phyloP scores from a whole-genome alignment of 768 basidiomycete species.

The Termitomyces sp. region DNA sequence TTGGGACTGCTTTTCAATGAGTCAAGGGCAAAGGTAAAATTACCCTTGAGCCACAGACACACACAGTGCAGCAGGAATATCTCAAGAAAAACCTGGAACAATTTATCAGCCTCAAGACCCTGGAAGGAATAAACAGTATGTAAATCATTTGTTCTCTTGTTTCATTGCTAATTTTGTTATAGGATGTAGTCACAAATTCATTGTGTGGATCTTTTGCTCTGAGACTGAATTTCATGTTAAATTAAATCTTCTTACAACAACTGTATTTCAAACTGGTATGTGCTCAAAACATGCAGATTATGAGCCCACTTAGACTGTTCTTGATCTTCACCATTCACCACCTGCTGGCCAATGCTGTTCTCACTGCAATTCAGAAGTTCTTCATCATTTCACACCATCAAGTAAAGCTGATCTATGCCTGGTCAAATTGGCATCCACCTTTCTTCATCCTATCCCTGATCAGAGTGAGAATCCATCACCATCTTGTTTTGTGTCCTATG shows the following conservation, averaged over 20 bases:
- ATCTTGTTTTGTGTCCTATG: not conserved
- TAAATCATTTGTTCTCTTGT: too few relatives aligned
- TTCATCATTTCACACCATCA: not conserved
- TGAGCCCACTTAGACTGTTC: not conserved
- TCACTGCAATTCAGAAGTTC: not conserved
- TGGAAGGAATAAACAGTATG: too few relatives aligned
- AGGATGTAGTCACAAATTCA: not conserved
- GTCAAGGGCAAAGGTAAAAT: not conserved
- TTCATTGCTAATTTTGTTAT: too few relatives aligned
- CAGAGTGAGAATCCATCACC: not conserved
- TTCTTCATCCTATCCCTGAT: not conserved
- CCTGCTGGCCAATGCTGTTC: not conserved
- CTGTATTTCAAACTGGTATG: not conserved
- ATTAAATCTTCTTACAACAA: not conserved
- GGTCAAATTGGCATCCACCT: not conserved
- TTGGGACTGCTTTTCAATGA: not conserved
- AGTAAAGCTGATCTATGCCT: not conserved
- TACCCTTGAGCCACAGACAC: not conserved
- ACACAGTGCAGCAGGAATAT: not conserved
- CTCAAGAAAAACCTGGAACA: not conserved
- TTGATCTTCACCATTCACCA: not conserved
- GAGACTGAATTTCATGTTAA: not conserved
- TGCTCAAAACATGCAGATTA: not conserved
- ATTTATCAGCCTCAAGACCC: not conserved
- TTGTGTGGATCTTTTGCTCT: not conserved